Conservation (phyloP, 371 early-diverging fungal genomes). For the Rhizomucor pusillus region DNA sequence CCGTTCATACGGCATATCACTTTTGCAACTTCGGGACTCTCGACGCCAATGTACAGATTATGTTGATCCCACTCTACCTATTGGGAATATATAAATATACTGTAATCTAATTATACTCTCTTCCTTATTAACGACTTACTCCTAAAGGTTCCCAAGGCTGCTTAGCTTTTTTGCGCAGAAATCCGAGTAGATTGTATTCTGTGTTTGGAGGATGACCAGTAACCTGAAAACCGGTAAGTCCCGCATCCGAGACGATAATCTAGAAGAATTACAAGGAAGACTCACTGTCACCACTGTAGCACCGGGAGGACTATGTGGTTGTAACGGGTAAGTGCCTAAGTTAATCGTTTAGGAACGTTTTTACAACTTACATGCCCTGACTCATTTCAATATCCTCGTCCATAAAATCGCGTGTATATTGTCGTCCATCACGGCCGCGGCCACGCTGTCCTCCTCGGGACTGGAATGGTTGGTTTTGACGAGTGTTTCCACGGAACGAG, state of each 20-base stretch:
- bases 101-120: no score
- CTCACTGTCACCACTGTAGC: conserved; percentile 10
- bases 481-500: conserved; percentile 3
- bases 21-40: conserved; percentile 17
- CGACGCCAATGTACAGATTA: conserved; percentile 24
- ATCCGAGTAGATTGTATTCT: conserved; percentile 33
- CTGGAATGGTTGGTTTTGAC: not conserved
- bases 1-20: conserved; percentile 25
- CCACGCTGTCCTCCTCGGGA: conserved; percentile 7
- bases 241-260: no score
- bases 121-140: conserved; percentile 16
- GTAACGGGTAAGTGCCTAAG: conserved; percentile 1
- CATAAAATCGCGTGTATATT: conserved; percentile 29
- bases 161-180: conserved; percentile 36
- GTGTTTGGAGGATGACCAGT: conserved; percentile 30
- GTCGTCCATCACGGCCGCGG: conserved; percentile 20
- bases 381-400: conserved; percentile 44
- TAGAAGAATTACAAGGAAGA: not conserved
- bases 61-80: conserved; percentile 8
- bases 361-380: conserved; percentile 9
- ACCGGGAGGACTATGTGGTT: conserved; percentile 11
- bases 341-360: not conserved
- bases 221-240: conserved; percentile 16
- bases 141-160: conserved; percentile 32
- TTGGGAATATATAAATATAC: no score